Conservation (phyloP, 495 filamentous ascomycete genomes). For the Penicillium coffeae region DNA sequence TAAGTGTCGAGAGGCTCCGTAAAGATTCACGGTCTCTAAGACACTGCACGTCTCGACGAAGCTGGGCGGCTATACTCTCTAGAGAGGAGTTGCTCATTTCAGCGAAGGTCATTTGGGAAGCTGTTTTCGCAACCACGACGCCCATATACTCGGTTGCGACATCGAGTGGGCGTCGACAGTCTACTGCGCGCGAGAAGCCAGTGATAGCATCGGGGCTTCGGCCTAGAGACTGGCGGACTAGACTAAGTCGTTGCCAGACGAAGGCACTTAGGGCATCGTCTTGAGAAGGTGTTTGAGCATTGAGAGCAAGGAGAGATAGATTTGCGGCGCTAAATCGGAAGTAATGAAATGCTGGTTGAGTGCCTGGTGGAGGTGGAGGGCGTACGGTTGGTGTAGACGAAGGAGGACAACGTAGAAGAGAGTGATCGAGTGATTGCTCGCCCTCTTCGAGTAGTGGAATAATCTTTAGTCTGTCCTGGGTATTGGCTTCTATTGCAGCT, state of each 20-base stretch:
- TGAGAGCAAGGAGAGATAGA: neutral
- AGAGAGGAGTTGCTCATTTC: constrained; percentile 17
- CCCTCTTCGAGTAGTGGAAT: constrained; percentile 27
- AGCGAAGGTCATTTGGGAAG: constrained; percentile 19
- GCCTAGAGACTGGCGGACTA: constrained; percentile 13
- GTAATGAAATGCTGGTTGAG: constrained; percentile 1
- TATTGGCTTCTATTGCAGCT: constrained; percentile 22
- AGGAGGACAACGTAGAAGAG: constrained; percentile 15
- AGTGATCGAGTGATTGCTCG: constrained; percentile 31
- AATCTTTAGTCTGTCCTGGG: constrained; percentile 27
- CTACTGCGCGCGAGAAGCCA: constrained; percentile 36
- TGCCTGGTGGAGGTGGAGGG: constrained; percentile 16
- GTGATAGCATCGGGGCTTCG: constrained; percentile 14
- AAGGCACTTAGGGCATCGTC: constrained; percentile 53
- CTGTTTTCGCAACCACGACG: constrained; percentile 25
- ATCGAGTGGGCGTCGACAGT: constrained; percentile 28
- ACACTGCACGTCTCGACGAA: constrained; percentile 25
- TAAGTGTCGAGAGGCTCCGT: constrained; percentile 37
- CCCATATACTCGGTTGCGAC: constrained; percentile 39
- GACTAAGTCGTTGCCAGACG: constrained; percentile 36
- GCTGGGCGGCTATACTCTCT: constrained; percentile 15
- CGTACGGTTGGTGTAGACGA: neutral
- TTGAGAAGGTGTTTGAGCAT: neutral
- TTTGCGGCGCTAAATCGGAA: constrained; percentile 28
- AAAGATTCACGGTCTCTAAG: constrained; percentile 28